Conservation (phyloP, 2,329 filamentous ascomycete species). For the Aspergillus sp. region DNA sequence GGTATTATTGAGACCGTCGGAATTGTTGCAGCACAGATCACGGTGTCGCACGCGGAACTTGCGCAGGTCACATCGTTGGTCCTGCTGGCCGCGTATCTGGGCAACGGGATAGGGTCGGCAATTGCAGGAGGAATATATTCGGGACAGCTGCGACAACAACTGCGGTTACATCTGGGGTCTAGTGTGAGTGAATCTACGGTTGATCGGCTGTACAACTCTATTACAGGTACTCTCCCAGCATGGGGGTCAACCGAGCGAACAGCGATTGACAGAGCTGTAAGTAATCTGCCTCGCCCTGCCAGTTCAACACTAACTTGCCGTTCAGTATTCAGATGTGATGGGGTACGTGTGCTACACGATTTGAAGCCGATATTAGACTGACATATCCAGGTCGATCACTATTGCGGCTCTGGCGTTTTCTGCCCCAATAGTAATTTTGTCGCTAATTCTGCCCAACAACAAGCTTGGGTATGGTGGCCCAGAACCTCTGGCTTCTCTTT, state of each 20-base stretch:
- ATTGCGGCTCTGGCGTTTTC: conserved; percentile 33
- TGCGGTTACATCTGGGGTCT: conserved; percentile 41
- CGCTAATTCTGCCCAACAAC: conserved; percentile 31
- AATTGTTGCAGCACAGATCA: conserved; percentile 49
- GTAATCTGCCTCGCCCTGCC: neutral
- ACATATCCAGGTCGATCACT: conserved; percentile 29
- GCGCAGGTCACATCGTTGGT: conserved; percentile 53
- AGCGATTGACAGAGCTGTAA: conserved; percentile 46
- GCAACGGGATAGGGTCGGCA: conserved; percentile 36
- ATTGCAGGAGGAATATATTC: conserved; percentile 56
- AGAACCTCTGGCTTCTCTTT: neutral
- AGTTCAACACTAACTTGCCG: conserved; percentile 8
- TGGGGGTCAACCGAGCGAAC: conserved; percentile 45
- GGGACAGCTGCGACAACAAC: conserved; percentile 42
- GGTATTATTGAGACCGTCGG: conserved; percentile 49
- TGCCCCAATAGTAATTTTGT: conserved; percentile 28
- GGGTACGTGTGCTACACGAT: conserved; percentile 12
- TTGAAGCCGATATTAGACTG: conserved; percentile 1
- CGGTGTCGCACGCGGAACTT: conserved; percentile 49
- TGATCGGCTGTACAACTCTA: conserved; percentile 48
- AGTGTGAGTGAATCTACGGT: conserved; percentile 34
- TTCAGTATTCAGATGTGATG: conserved; percentile 35
- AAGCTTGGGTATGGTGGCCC: conserved; percentile 25
- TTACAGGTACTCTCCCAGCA: conserved; percentile 43
- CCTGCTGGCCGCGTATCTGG: conserved; percentile 46